Conservation (phyloP, 176 grass and related monocot genomes). For the Raddia distichophylla region DNA sequence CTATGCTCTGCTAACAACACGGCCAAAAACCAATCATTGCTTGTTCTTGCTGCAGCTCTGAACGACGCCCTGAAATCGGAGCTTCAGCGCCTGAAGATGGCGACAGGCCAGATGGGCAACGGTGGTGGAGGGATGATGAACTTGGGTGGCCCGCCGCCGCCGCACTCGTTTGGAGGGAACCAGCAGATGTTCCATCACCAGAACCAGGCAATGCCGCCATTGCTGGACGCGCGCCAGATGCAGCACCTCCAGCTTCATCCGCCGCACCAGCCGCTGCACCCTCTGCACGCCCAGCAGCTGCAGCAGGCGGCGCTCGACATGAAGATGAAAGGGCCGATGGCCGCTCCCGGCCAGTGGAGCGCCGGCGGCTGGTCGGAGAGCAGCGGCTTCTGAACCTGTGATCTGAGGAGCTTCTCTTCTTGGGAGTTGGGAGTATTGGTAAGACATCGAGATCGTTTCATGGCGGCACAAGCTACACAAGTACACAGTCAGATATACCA, state of each 20-base stretch:
- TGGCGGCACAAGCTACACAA: background rate
- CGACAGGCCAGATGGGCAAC: slow-evolving; percentile 46
- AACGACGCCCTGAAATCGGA: slow-evolving; percentile 75
- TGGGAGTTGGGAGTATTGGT: background rate
- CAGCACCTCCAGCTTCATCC: slow-evolving; percentile 45
- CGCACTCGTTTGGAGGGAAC: slow-evolving; percentile 36
- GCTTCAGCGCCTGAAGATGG: slow-evolving; percentile 68
- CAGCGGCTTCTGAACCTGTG: slow-evolving; percentile 30
- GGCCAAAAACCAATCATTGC: background rate
- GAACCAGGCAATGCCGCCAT: slow-evolving; percentile 48
- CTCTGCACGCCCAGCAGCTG: slow-evolving; percentile 42
- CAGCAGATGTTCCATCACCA: slow-evolving; percentile 48
- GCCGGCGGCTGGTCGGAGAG: slow-evolving; percentile 39
- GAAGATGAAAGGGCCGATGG: slow-evolving; percentile 47
- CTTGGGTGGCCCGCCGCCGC: slow-evolving; percentile 27
- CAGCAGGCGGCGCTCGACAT: slow-evolving; percentile 46
- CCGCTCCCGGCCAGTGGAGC: slow-evolving; percentile 36
- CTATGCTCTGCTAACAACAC: background rate
- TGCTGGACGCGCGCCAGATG: slow-evolving; percentile 52
- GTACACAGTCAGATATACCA: background rate
- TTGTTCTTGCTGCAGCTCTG: slow-evolving; percentile 49
- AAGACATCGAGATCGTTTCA: background rate
- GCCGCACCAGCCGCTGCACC: slow-evolving; percentile 23
- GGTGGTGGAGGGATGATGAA: slow-evolving; percentile 43
- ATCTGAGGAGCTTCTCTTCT: background rate